Evolutionary conservation across 805 yeast species (phyloP).

Genomic region (Pichia nanzhaoensis): DNA sequence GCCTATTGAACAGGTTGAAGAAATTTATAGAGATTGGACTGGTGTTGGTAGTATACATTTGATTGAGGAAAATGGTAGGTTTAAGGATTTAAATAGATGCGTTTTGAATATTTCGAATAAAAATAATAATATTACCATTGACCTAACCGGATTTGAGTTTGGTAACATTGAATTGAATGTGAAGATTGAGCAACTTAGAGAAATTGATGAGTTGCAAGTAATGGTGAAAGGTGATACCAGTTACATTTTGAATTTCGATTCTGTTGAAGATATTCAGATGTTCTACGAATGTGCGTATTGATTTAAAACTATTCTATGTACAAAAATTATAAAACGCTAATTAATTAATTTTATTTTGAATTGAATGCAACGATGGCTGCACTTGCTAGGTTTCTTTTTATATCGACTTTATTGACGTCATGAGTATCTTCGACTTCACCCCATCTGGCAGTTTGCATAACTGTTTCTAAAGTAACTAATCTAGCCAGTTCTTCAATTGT

Average conservation of each 20-base stretch:
- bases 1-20: background rate
- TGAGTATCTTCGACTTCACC: constrained; percentile 99
- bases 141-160: constrained; percentile 15
- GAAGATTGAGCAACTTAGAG: background rate
- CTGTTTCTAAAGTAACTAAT: constrained; percentile 74
- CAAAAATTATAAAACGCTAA: background rate
- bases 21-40: constrained; percentile 3
- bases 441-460: constrained; percentile 85
- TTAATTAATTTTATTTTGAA: background rate
- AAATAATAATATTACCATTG: background rate
- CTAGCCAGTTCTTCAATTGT: constrained; percentile 66
- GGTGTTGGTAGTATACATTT: constrained; percentile 7
- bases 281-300: constrained; percentile 9
- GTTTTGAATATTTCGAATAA: constrained; percentile 8
- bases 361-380: constrained; percentile 53
- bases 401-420: constrained; percentile 91
- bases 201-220: constrained; percentile 3
- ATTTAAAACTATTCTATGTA: background rate
- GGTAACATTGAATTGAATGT: constrained; percentile 11
- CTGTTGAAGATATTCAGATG: background rate
- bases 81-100: constrained; percentile 14
- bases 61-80: constrained; percentile 4
- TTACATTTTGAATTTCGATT: constrained; percentile 13
- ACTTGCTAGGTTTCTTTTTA: constrained; percentile 73
- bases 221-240: constrained; percentile 3